Percentiles rank a stretch among this genome's conserved stretches.
Evolutionary conservation across 2,329 filamentous ascomycete genomes (phyloP).

Genomic region (Raffaelea albimanens): DNA sequence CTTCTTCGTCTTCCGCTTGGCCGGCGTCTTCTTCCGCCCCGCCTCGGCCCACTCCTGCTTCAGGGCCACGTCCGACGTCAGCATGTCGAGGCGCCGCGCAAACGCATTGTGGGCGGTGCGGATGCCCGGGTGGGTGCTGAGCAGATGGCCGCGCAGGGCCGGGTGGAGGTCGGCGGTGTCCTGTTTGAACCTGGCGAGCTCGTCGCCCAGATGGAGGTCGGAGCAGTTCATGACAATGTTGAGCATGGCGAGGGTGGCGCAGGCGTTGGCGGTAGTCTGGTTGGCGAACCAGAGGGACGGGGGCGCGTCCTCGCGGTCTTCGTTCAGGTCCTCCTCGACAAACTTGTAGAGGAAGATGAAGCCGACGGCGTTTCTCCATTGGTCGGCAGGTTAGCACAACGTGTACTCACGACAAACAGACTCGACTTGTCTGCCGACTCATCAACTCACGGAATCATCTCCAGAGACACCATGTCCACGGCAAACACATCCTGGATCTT

Average conservation of each 20-base stretch:
- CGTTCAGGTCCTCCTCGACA: constrained; percentile 39
- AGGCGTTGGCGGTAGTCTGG: constrained; percentile 73
- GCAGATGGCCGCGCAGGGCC: constrained; percentile 62
- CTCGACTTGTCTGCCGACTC: background rate
- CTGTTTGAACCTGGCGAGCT: constrained; percentile 62
- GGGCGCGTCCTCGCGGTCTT: constrained; percentile 14
- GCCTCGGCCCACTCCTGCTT: constrained; percentile 41
- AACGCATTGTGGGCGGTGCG: constrained; percentile 83
- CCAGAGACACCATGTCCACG: constrained; percentile 57
- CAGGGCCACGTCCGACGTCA: constrained; percentile 60
- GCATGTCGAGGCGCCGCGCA: constrained; percentile 66
- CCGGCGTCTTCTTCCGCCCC: constrained; percentile 14
- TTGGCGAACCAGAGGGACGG: constrained; percentile 62
- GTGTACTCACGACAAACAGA: no score
- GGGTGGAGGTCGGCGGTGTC: constrained; percentile 61
- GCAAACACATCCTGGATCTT: constrained; percentile 69
- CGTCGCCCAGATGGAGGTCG: constrained; percentile 56
- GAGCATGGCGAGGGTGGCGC: constrained; percentile 83
- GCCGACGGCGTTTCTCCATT: constrained; percentile 61
- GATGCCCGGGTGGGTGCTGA: constrained; percentile 68
- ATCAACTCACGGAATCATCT: constrained; percentile 10
- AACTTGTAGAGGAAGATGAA: constrained; percentile 84
- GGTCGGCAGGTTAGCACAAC: no score
- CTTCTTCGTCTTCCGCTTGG: constrained; percentile 21
- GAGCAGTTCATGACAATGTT: constrained; percentile 87